Conservation (phyloP, 2,329 filamentous ascomycete genomes). For the Pseudogymnoascus sp. region DNA sequence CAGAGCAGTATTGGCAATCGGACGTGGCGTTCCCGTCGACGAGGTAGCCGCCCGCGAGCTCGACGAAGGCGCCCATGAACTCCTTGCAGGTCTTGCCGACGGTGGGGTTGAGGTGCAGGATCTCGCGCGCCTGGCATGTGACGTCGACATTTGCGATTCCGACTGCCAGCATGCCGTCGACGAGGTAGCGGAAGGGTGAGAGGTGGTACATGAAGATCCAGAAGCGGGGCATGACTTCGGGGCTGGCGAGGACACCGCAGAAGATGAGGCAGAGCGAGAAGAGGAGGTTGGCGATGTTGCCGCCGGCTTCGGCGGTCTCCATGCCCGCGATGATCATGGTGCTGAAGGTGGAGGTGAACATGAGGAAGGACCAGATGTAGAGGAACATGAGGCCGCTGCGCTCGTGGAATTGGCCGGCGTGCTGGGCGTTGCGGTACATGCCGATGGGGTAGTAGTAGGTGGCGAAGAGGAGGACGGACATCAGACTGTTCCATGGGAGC, state of each 20-base stretch:
- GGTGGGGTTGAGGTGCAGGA: constrained; percentile 57
- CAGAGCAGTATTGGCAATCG: constrained; percentile 49
- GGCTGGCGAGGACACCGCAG: constrained; percentile 64
- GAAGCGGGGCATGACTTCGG: constrained; percentile 58
- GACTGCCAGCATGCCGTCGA: constrained; percentile 62
- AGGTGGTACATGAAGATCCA: constrained; percentile 67
- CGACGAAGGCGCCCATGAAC: constrained; percentile 50
- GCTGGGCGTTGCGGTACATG: constrained; percentile 56
- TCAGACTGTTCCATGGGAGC: constrained; percentile 73
- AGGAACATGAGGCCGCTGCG: constrained; percentile 76
- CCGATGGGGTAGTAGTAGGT: constrained; percentile 84
- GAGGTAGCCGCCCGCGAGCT: constrained; percentile 46
- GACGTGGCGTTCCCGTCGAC: constrained; percentile 39
- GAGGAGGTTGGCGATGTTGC: constrained; percentile 67
- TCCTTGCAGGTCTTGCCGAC: constrained; percentile 48
- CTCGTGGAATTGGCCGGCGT: constrained; percentile 53
- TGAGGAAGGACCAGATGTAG: constrained; percentile 64
- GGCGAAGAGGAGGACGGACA: constrained; percentile 69
- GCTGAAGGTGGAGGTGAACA: constrained; percentile 77
- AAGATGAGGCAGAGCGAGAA: constrained; percentile 70
- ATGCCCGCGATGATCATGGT: constrained; percentile 70
- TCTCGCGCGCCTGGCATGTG: constrained; percentile 62
- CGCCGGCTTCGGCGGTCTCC: constrained; percentile 66
- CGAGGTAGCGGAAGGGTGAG: constrained; percentile 55
- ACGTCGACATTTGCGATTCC: constrained; percentile 62